A percentile compares a stretch with the other conserved stretches of the same genome.
Conservation (phyloP, 2,329 filamentous ascomycete genomes). For the Coleophoma eucalyptorum region DNA sequence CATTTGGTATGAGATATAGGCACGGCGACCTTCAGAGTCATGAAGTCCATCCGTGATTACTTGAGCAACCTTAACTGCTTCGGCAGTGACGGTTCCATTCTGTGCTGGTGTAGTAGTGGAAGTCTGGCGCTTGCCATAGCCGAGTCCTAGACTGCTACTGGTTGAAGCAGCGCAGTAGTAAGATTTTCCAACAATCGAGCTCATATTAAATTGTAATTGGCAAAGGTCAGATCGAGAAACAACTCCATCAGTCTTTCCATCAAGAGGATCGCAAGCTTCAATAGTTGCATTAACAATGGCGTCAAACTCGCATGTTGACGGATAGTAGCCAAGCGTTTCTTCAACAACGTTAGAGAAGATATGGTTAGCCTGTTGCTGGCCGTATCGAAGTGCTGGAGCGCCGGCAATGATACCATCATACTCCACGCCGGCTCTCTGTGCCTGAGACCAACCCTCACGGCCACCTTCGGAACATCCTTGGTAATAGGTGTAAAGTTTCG, state of each 20-base stretch:
- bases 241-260: conserved; percentile 4
- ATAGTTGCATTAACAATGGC: conserved; percentile 2
- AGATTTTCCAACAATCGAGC: conserved; percentile 36
- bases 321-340: conserved; percentile 4
- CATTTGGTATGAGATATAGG: conserved; percentile 30
- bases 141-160: conserved; percentile 1
- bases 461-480: conserved; percentile 31
- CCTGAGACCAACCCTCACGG: conserved; percentile 28
- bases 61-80: conserved; percentile 29
- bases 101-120: conserved; percentile 1
- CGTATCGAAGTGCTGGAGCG: conserved; percentile 32
- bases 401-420: conserved; percentile 33
- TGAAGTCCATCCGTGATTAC: conserved; percentile 28
- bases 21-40: conserved; percentile 28
- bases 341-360: neutral
- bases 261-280: conserved; percentile 4
- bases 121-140: neutral
- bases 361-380: conserved; percentile 22
- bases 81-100: conserved; percentile 22
- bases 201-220: conserved; percentile 39
- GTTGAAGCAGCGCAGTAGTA: conserved; percentile 35
- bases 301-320: conserved; percentile 3
- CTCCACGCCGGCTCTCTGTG: conserved; percentile 28
- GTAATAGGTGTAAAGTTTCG: conserved; percentile 28
- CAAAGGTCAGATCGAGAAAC: conserved; percentile 39